These are phyloP conservation scores for Zoysia pacifica DNA, from an alignment of 176 grass and related monocot genomes.

Conservation along the genomic window DNA sequence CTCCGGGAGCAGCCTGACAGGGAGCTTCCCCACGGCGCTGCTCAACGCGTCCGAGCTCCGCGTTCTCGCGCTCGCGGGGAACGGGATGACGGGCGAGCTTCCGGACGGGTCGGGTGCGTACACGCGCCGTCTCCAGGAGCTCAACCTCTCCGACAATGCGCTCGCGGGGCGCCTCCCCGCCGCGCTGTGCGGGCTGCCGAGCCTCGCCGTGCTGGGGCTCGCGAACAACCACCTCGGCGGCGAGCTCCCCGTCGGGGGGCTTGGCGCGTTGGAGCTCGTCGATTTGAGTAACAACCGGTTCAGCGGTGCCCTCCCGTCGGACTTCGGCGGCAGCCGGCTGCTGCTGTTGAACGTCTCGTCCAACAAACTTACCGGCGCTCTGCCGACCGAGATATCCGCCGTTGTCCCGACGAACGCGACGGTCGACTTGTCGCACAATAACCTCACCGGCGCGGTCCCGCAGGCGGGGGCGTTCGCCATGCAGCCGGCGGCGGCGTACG, in stretches of 20 bases:
- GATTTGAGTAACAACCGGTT: conserved; percentile 75
- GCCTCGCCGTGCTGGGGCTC: conserved; percentile 58
- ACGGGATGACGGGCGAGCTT: conserved; percentile 56
- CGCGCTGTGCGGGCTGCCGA: conserved; percentile 45
- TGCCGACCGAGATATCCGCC: conserved; percentile 48
- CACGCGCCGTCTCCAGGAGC: conserved; percentile 47
- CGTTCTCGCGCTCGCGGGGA: conserved; percentile 65
- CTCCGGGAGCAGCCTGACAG: conserved; percentile 67
- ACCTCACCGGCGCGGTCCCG: conserved; percentile 76
- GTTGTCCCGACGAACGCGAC: conserved; percentile 55
- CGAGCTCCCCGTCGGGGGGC: conserved; percentile 51
- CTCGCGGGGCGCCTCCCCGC: conserved; percentile 54
- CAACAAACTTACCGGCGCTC: conserved; percentile 57
- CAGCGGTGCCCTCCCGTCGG: conserved; percentile 59
- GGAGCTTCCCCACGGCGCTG: conserved; percentile 47
- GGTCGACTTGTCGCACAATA: conserved; percentile 78
- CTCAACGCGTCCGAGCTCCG: conserved; percentile 74
- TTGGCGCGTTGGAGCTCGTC: conserved; percentile 56
- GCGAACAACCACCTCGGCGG: conserved; percentile 68
- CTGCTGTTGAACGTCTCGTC: conserved; percentile 68
- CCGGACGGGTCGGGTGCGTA: conserved; percentile 28
- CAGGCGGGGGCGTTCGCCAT: conserved; percentile 49
- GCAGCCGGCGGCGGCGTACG: conserved; percentile 59
- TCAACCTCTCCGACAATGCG: conserved; percentile 83
- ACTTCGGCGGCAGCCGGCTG: conserved; percentile 55